Percentiles rank a stretch among this genome's conserved stretches.
phyloP scores from a whole-genome alignment of 1,284 basidiomycete species.

The Ustilago sp. region DNA sequence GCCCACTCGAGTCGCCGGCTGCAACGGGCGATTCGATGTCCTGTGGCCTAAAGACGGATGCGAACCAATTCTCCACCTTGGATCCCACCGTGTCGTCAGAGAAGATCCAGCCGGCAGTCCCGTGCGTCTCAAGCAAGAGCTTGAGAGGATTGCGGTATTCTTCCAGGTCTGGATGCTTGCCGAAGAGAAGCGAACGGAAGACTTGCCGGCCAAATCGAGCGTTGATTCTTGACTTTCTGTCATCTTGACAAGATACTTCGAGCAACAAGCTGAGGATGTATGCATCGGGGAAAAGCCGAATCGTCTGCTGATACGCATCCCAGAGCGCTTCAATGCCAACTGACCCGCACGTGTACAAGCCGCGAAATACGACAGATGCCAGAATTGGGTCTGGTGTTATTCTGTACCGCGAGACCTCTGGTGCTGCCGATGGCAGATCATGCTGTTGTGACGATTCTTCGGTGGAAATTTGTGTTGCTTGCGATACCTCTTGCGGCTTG shows the following conservation, averaged over 20 bases:
- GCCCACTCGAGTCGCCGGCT: slow-evolving; percentile 3
- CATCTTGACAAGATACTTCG: slow-evolving; percentile 23
- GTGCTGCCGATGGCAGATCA: neutral
- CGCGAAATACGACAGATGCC: slow-evolving; percentile 37
- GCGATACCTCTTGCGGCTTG: slow-evolving; percentile 10
- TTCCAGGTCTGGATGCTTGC: slow-evolving; percentile 35
- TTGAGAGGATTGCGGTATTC: slow-evolving; percentile 23
- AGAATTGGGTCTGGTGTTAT: slow-evolving; percentile 25
- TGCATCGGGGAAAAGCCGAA: slow-evolving; percentile 37
- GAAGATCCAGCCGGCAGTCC: slow-evolving; percentile 33
- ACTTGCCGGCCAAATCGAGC: slow-evolving; percentile 25
- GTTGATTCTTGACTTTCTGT: slow-evolving; percentile 2
- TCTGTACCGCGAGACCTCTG: slow-evolving; percentile 5
- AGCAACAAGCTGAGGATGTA: slow-evolving; percentile 36
- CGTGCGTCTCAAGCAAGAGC: slow-evolving; percentile 15
- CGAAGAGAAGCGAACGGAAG: slow-evolving; percentile 35
- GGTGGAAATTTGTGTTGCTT: neutral
- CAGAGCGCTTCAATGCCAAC: slow-evolving; percentile 31
- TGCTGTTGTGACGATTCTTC: neutral
- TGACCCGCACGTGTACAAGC: slow-evolving; percentile 24
- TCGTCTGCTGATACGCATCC: slow-evolving; percentile 34
- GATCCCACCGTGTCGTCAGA: slow-evolving; percentile 25
- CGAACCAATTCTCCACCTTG: slow-evolving; percentile 38
- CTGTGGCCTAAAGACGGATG: slow-evolving; percentile 23
- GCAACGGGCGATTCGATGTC: neutral